These are phyloP conservation scores for Rhytidhysteron rufulum DNA, from an alignment of 2,329 filamentous ascomycete genomes.

Conservation along the genomic window DNA sequence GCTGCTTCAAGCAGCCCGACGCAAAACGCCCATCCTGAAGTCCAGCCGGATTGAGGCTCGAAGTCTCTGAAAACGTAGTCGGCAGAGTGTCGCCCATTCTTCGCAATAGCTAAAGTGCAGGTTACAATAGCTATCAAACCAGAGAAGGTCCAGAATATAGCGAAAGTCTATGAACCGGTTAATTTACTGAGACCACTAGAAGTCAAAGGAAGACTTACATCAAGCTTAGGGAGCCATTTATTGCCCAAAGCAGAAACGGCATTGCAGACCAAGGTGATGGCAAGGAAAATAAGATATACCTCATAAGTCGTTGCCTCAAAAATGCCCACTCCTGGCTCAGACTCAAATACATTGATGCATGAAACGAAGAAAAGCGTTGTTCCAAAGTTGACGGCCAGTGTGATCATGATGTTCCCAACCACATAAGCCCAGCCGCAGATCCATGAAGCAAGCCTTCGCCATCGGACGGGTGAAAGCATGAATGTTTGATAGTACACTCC, in stretches of 20 bases:
- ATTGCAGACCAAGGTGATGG: constrained; percentile 49
- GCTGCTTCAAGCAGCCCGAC: constrained; percentile 69
- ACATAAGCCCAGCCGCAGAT: constrained; percentile 74
- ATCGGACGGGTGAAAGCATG: constrained; percentile 62
- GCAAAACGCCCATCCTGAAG: constrained; percentile 67
- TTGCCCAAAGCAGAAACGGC: constrained; percentile 51
- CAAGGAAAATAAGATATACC: constrained; percentile 48
- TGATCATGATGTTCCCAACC: constrained; percentile 78
- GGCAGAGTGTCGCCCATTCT: constrained; percentile 61
- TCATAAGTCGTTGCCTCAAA: constrained; percentile 44
- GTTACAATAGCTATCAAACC: constrained; percentile 64
- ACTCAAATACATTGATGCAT: constrained; percentile 54
- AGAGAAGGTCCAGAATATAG: constrained; percentile 71
- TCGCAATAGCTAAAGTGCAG: constrained; percentile 62
- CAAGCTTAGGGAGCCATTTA: constrained; percentile 55
- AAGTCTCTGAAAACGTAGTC: constrained; percentile 66
- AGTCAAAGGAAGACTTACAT: constrained; percentile 54
- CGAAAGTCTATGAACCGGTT: constrained; percentile 54
- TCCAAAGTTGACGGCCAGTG: constrained; percentile 77
- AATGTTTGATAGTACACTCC: constrained; percentile 78
- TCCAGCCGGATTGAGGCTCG: constrained; percentile 66
- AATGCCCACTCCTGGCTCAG: constrained; percentile 43
- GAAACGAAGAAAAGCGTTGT: constrained; percentile 53
- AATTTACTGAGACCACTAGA: constrained; percentile 20
- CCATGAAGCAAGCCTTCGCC: constrained; percentile 64